phyloP scores from a whole-genome alignment of 2,329 filamentous ascomycete genomes.

The Aspergillus luchuensis region DNA sequence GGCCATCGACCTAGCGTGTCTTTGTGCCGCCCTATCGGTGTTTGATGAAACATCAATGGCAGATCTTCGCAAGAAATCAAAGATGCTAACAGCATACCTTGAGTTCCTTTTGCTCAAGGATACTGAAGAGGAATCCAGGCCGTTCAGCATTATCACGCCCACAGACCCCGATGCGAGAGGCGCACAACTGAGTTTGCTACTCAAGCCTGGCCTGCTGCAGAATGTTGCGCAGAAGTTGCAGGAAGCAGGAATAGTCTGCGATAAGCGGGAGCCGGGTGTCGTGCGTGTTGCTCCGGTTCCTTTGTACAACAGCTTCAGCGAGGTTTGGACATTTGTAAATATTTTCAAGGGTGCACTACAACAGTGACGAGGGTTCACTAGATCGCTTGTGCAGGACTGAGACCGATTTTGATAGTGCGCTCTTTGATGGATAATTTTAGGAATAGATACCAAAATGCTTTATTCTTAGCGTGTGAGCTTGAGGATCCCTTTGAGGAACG shows the following conservation, averaged over 20 bases:
- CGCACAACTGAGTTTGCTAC: conserved; percentile 73
- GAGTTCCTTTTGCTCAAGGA: conserved; percentile 62
- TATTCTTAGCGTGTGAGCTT: not conserved
- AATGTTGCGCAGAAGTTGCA: conserved; percentile 65
- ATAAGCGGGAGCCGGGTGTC: conserved; percentile 81
- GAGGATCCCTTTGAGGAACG: too few species aligned
- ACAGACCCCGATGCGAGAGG: conserved; percentile 66
- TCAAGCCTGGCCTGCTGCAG: conserved; percentile 72
- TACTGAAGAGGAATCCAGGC: conserved; percentile 36
- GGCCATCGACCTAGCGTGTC: conserved; percentile 71
- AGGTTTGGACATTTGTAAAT: conserved; percentile 62
- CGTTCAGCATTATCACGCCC: conserved; percentile 69
- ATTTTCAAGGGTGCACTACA: conserved; percentile 35
- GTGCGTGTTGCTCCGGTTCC: conserved; percentile 80
- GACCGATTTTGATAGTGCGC: too few species aligned
- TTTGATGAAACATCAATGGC: conserved; percentile 71
- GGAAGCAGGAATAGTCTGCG: conserved; percentile 72
- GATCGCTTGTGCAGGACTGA: not conserved
- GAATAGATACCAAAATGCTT: not conserved
- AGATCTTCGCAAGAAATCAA: conserved; percentile 67
- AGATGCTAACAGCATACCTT: conserved; percentile 73
- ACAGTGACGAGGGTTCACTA: conserved; percentile 1
- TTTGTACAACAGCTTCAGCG: conserved; percentile 76
- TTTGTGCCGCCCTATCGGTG: conserved; percentile 70
- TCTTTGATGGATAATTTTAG: not conserved